Base-by-base conservation (phyloP, 768 basidiomycete genomes). In the Mycena galericulata region DNA sequence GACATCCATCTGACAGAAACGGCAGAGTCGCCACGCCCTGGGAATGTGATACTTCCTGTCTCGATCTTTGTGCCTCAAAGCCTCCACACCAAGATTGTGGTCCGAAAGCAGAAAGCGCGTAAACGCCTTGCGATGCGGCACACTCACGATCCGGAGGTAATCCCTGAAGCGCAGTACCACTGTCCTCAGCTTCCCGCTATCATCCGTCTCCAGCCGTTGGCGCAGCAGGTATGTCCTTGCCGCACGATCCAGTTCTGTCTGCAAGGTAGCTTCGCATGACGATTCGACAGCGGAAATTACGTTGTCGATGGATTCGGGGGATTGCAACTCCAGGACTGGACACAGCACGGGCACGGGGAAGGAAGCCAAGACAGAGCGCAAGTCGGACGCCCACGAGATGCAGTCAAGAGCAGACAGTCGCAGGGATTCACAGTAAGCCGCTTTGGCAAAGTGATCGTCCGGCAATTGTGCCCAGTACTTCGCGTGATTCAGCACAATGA, bases 401-500 rank as follows among this genome's bases (percentile, higher is more conserved):
- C 8, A 14, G 14, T 57, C 65, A 1, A 32, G 24, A 3, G 0
- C 4, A 14, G 63, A 65, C 5, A 58, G 29, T 32, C 30, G 38
- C 17, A 56, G 43, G 6, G 65, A 65, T 10, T 41, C 40, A 12
- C 27, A 11, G 29, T 60, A 54, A 2, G 53, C 49, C 1, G 58
- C 49, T 22, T 53, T 43, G 11, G 58, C 50, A 11, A 43, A 45
- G 53, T 46, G 53, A 12, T n/a, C 24, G n/a, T 64, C 50, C 12
- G 51, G 29, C 5, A 73, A 59, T 0, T n/a, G n/a, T 24, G 67
- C 45, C 38, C 74, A 47, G 50, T 76, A 76, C 9, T 40, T 45
- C 2, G 73, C 62, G 40, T 73, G 75, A 9, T 65, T 49, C 1
- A 79, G 62, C 17, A 74, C 73, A 1, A 77, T 64, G 2, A 60